Conservation (phyloP, 352 stramenopile genomes). For the Phytopythium sindhum region DNA sequence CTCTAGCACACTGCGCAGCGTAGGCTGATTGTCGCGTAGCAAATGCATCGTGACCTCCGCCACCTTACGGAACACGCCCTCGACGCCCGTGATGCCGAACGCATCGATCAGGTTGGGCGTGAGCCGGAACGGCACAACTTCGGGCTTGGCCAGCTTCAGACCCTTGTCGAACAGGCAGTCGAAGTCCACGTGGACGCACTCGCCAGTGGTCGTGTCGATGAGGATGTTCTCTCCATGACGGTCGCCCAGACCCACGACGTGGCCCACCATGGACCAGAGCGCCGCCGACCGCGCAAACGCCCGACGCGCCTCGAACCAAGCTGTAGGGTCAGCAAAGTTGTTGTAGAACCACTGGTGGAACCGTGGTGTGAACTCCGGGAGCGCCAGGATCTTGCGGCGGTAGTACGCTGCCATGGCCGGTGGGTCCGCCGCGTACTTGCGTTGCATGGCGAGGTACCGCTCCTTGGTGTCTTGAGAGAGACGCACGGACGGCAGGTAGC, state of each 20-base stretch:
- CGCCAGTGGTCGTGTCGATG: constrained; percentile 95
- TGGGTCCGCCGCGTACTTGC: constrained; percentile 78
- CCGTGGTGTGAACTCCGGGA: constrained; percentile 89
- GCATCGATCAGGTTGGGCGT: constrained; percentile 99
- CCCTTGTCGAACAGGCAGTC: constrained; percentile 99
- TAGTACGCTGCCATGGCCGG: constrained; percentile 75
- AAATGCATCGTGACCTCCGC: constrained; percentile 90
- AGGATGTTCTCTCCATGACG: constrained; percentile 99
- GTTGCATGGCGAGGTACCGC: constrained; percentile 87
- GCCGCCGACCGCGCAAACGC: constrained; percentile 86
- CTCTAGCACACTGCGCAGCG: constrained; percentile 97
- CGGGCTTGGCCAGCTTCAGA: constrained; percentile 92
- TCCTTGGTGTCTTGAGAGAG: constrained; percentile 84
- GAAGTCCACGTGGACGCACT: constrained; percentile 99
- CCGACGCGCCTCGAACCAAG: constrained; percentile 96
- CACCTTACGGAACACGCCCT: constrained; percentile 93
- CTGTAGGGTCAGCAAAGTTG: constrained; percentile 96
- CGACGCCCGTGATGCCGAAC: constrained; percentile 97
- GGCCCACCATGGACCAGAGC: constrained; percentile 97
- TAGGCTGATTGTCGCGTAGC: constrained; percentile 96
- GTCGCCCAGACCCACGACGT: constrained; percentile 93
- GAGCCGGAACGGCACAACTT: constrained; percentile 99
- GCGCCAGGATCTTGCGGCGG: constrained; percentile 53
- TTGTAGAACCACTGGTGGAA: constrained; percentile 99
- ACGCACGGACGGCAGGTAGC: constrained; percentile 75